phyloP scores from a whole-genome alignment of 495 filamentous ascomycete species.

The Hypomontagnella submonticulosa region DNA sequence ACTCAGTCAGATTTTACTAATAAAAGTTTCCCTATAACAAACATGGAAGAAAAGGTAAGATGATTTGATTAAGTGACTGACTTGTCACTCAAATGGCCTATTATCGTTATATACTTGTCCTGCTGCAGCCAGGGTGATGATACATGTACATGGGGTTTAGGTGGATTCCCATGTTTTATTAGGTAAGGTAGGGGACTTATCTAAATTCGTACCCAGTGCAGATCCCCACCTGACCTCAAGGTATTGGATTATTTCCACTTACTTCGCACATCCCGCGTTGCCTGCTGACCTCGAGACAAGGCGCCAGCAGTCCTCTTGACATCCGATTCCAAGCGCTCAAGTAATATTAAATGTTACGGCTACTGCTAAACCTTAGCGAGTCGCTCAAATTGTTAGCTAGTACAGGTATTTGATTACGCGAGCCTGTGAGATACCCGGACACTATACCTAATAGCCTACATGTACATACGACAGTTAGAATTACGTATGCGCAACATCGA shows the following conservation, averaged over 20 bases:
- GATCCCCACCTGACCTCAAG: conserved; percentile 37
- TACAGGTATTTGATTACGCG: neutral
- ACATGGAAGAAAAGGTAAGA: no score
- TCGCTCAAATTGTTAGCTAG: no score
- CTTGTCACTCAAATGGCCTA: no score
- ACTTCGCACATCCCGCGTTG: conserved; percentile 16
- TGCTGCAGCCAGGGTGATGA: no score
- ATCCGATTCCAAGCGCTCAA: neutral
- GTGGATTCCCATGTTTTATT: conserved; percentile 3
- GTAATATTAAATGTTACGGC: neutral
- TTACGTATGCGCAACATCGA: no score
- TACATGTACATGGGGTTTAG: conserved; percentile 1
- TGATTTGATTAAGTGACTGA: no score
- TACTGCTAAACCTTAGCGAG: no score
- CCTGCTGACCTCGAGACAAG: conserved; percentile 20
- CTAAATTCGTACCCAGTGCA: conserved; percentile 18
- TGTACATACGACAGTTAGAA: no score
- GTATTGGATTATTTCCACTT: neutral
- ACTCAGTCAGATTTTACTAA: no score
- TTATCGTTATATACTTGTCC: no score
- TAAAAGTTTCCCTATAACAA: no score
- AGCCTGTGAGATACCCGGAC: neutral
- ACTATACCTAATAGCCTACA: no score
- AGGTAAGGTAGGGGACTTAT: conserved; percentile 5
- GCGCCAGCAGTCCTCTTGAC: conserved; percentile 4